Base-by-base conservation (phyloP, 176 grass and related monocot genomes). In the Paspalum vaginatum region DNA sequence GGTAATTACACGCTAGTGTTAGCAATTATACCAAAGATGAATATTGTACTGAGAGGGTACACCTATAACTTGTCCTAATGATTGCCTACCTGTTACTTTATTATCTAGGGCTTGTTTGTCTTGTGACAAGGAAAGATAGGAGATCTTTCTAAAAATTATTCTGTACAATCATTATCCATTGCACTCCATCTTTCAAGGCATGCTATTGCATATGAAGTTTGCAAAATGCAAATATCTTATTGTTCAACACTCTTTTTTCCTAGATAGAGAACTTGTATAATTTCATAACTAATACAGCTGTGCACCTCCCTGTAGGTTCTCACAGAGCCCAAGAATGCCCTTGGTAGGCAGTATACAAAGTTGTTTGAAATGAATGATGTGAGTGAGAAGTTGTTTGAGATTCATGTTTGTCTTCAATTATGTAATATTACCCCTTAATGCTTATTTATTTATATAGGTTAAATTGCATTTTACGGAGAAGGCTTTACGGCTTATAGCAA, bases 311-410 rank as follows among this genome's bases (percentile, higher is more conserved):
- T 81, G 65, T 68, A 92, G 90, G 87, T 89, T 81, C 90, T 92
- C 77, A 92, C 76, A 58, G 86, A 89, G 58, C 90, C 90, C 24
- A 92, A 84, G 67, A 92, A 92, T 72, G 84, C 87, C 66, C 83
- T 92, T 81, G 84, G 84, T 20, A 87, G 85, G 52, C 90, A 92
- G 81, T 92, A 89, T 40, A 84, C 75, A 11, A 92, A 87, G 84
- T 81, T 92, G 59, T 92, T 92, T 74, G 83, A 89, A 86, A 92
- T 92, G 90, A 92, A 92, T 87, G 84, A 89, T 74, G 90, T 32
- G 51, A 64, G 90, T 32, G 51, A 64, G 40, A 14, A 51, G 39
- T 74, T 63, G 38, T 24, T 76, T 79, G 12, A 38, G 24, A 51
- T 11, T 74, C n/a, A 1, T 52, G 11, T 48, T 48, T 74, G 20